Percentiles rank a stretch among this genome's conserved stretches.
These are phyloP conservation scores for Vitis hybrid DNA, from an alignment of 177 flowering plant species.

Conservation along the genomic window DNA sequence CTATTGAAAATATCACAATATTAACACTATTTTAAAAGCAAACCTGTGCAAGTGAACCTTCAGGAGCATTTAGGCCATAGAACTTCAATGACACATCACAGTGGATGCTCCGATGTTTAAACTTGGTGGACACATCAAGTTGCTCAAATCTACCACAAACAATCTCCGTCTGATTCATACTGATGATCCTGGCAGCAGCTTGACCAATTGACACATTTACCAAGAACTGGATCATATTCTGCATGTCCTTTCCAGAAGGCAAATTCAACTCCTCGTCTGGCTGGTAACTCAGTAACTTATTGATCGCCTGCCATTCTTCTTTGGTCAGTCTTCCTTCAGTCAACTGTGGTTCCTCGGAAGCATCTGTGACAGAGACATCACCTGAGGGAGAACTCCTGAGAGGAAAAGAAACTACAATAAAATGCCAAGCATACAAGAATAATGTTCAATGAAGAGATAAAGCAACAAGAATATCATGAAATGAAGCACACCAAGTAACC, in stretches of 20 bases:
- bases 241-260: constrained; percentile 66
- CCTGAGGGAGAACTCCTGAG: constrained; percentile 58
- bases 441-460: not conserved
- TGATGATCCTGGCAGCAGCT: constrained; percentile 84
- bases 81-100: constrained; percentile 78
- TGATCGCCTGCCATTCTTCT: constrained; percentile 95
- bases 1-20: not conserved
- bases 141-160: constrained; percentile 93
- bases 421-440: not conserved
- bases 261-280: constrained; percentile 64
- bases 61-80: constrained; percentile 94
- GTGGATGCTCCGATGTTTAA: constrained; percentile 65
- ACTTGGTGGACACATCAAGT: constrained; percentile 74
- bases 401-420: constrained; percentile 11
- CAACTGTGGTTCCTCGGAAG: constrained; percentile 40
- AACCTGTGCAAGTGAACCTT: constrained; percentile 97
- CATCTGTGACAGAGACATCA: constrained; percentile 38
- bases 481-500: not conserved
- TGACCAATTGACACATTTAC: constrained; percentile 70
- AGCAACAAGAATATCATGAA: not conserved
- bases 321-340: constrained; percentile 69
- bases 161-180: constrained; percentile 65
- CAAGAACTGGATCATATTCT: constrained; percentile 64
- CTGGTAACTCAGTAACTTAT: constrained; percentile 86
- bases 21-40: constrained; percentile 14